These are phyloP conservation scores for Phtheirospermum japonicum DNA, from an alignment of 257 asterid genomes.

Conservation along the genomic window DNA sequence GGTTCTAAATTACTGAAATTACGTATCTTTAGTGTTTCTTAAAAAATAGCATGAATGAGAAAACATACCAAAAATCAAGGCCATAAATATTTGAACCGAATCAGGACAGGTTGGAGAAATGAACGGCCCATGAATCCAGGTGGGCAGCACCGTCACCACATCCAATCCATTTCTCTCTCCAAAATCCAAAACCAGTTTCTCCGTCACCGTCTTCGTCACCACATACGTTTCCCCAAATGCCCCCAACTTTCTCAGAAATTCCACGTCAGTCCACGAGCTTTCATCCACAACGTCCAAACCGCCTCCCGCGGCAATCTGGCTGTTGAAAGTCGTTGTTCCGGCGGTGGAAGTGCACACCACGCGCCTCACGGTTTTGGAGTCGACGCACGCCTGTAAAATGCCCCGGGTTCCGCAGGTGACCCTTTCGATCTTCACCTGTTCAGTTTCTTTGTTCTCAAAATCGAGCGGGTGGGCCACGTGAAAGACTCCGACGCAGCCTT, in stretches of 20 bases:
- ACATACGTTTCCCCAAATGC: slow-evolving; percentile 19
- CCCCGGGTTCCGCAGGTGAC: slow-evolving; percentile 30
- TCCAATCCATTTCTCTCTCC: slow-evolving; percentile 42
- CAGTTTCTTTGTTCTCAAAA: slow-evolving; percentile 37
- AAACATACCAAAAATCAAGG: slow-evolving; percentile 35
- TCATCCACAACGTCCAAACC: slow-evolving; percentile 31
- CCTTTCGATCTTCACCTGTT: slow-evolving; percentile 29
- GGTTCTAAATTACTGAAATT: too few relatives aligned
- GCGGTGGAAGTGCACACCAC: slow-evolving; percentile 21
- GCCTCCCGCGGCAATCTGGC: background rate
- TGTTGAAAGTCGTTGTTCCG: slow-evolving; percentile 8
- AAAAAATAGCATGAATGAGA: too few relatives aligned
- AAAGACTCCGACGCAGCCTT: slow-evolving; percentile 52
- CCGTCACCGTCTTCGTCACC: slow-evolving; percentile 39
- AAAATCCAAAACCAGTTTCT: slow-evolving; percentile 42
- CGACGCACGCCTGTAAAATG: slow-evolving; percentile 30
- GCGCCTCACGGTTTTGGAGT: slow-evolving; percentile 7
- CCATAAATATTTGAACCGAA: slow-evolving; percentile 29
- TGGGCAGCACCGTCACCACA: slow-evolving; percentile 40
- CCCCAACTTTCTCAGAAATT: slow-evolving; percentile 13
- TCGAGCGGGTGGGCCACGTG: slow-evolving; percentile 59
- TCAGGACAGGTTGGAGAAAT: slow-evolving; percentile 34
- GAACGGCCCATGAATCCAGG: slow-evolving; percentile 50
- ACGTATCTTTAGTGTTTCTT: too few relatives aligned
- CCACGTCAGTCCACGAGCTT: slow-evolving; percentile 35